Base-by-base conservation (phyloP, 352 stramenopile species). In the Phytopythium helicoides region DNA sequence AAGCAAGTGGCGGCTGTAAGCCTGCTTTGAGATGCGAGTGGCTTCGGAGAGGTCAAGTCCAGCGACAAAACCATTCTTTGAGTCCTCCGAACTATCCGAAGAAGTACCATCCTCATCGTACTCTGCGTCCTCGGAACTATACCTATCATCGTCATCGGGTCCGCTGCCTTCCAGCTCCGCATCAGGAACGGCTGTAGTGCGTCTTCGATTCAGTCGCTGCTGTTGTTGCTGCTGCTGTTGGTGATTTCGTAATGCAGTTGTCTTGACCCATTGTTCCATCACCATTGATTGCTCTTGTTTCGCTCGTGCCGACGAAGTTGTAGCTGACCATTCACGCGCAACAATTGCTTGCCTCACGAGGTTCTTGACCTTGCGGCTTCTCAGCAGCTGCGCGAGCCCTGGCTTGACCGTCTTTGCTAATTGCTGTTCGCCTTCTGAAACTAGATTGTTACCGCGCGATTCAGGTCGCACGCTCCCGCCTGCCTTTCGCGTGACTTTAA, bases 241-340 rank as follows among this genome's bases (percentile, higher is more conserved):
- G 34, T 79, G 58, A 25, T 56, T 47, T 9, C 73, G 64, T 41
- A 86, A 44, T 45, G 62, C 64, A 7, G 71, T 55, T 19, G 72
- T 65, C 55, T 82, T 74, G 31, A 84, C 56, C 73, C 71, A 87
- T 45, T 85, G 67, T 23, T 73, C 56, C 76, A 87, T 86, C n/a
- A 86, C 76, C 6, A 54, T 67, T 6, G 76, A 87, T 15, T 66
- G 71, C 23, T 69, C 54, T n/a, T 69, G 52, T 33, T 11, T 34
- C 9, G 40, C 40, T 0, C 44, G 54, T 6, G 21, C 19, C 15
- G 48, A 8, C 3, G 47, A n/a, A 14, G 15, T 33, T 5, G 15
- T 47, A 15, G n/a, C 49, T 34, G 6, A 55, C 41, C 34, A 33
- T 23, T 60, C 34, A 23, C 53, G 63, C 11, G 71, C 57, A 2